Conservation (phyloP, 2,329 filamentous ascomycete genomes). For the Alternaria burnsii region DNA sequence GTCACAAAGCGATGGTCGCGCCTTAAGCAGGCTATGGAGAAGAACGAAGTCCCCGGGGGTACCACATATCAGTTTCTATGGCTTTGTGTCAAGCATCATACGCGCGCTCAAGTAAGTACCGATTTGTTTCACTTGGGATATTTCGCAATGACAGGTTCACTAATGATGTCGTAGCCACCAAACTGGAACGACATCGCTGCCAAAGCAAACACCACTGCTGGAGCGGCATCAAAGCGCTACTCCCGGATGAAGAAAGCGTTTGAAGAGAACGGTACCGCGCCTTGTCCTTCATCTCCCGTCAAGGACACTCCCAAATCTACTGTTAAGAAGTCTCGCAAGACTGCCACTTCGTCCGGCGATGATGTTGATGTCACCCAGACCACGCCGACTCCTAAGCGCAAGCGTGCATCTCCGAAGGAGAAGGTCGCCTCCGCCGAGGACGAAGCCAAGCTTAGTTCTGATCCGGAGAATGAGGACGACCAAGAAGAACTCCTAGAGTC, state of each 20-base stretch:
- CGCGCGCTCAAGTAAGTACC: slow-evolving; percentile 31
- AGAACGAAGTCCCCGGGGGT: slow-evolving; percentile 23
- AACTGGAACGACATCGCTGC: slow-evolving; percentile 44
- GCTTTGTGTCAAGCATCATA: slow-evolving; percentile 40
- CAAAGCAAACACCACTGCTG: slow-evolving; percentile 38
- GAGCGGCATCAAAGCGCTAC: slow-evolving; percentile 46
- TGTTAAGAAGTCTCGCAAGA: slow-evolving; percentile 12
- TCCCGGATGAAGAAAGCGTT: slow-evolving; percentile 43
- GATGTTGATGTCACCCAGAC: background rate
- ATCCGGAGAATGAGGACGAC: background rate
- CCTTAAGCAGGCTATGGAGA: slow-evolving; percentile 38
- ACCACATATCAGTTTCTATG: slow-evolving; percentile 38
- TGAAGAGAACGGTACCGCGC: slow-evolving; percentile 27
- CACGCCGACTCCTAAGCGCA: slow-evolving; percentile 28
- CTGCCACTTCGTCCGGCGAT: background rate
- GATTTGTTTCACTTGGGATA: background rate
- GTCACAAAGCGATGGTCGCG: slow-evolving; percentile 46
- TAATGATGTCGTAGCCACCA: slow-evolving; percentile 11
- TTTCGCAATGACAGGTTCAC: background rate
- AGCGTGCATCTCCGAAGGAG: slow-evolving; percentile 24
- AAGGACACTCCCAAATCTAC: slow-evolving; percentile 5
- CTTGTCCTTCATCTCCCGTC: background rate
- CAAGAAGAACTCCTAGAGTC: background rate
- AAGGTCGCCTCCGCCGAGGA: background rate
- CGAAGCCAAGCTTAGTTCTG: slow-evolving; percentile 10